A percentile compares a stretch with the other conserved stretches of the same genome.
Conservation (phyloP, 495 filamentous ascomycete genomes). For the Penicillium tannophilum region DNA sequence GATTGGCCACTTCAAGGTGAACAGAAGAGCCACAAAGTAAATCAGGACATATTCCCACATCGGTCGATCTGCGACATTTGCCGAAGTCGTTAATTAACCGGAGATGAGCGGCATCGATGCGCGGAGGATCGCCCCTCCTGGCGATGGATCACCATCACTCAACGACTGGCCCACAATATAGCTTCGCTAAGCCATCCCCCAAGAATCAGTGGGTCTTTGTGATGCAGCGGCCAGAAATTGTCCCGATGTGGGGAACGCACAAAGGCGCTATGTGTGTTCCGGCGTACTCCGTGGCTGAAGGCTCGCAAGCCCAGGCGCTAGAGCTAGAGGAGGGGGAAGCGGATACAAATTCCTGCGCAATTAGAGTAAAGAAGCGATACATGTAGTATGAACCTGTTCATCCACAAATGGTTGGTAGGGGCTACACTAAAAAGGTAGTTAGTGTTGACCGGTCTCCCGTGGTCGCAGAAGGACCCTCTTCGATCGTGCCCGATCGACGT, state of each 20-base stretch:
- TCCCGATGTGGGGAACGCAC: conserved; percentile 4
- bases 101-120: conserved; percentile 3
- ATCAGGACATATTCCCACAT: not conserved
- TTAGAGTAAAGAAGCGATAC: not conserved
- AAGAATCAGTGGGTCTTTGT: not conserved
- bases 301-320: not conserved
- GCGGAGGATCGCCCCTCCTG: not conserved
- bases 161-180: not conserved
- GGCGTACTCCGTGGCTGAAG: not conserved
- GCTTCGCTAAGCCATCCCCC: not conserved
- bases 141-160: not conserved
- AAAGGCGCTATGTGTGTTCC: conserved; percentile 1
- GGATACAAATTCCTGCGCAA: not conserved
- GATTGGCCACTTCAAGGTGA: not conserved
- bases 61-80: not conserved
- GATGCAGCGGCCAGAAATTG: not conserved
- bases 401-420: not conserved
- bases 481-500: conserved; percentile 18
- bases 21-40: not conserved
- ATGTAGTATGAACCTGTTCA: not conserved
- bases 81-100: not conserved
- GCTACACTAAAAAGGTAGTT: not conserved
- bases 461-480: conserved; percentile 6
- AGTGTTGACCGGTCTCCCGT: conserved; percentile 4
- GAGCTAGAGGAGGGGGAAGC: no score